Conservation (phyloP, 768 basidiomycete species). For the Boletus pseudo-olivaceus region DNA sequence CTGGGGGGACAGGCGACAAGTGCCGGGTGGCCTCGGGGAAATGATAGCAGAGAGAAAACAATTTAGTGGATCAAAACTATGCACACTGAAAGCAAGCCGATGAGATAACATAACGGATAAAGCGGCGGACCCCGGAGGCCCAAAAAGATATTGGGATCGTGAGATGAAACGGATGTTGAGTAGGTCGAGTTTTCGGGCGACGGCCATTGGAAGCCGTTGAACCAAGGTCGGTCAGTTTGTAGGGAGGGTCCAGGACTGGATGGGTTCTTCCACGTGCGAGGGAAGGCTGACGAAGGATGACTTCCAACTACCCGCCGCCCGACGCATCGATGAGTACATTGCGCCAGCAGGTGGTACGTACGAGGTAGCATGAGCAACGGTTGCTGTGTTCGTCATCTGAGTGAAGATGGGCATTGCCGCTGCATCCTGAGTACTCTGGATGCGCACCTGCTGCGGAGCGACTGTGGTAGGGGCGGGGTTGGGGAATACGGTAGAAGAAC, state of each 20-base stretch:
- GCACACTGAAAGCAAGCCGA: constrained; percentile 24
- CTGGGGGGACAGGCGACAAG: neutral
- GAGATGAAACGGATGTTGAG: constrained; percentile 14
- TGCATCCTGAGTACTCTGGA: constrained; percentile 12
- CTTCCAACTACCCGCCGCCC: constrained; percentile 54
- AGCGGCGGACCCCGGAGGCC: constrained; percentile 3
- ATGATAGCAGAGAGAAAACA: constrained; percentile 14
- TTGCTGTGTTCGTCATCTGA: constrained; percentile 25
- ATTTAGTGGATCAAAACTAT: constrained; percentile 15
- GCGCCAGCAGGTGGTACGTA: constrained; percentile 60
- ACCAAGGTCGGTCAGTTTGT: neutral
- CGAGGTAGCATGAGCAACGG: constrained; percentile 8
- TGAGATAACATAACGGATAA: constrained; percentile 9
- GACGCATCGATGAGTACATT: constrained; percentile 43
- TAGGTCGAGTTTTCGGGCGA: neutral
- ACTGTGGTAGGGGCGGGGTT: constrained; percentile 6
- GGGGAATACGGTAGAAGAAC: neutral
- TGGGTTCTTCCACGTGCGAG: constrained; percentile 30
- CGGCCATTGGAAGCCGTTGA: neutral
- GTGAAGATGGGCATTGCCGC: constrained; percentile 24
- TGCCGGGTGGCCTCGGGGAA: neutral
- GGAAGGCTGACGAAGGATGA: constrained; percentile 15
- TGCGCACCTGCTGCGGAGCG: constrained; percentile 25
- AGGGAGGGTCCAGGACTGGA: constrained; percentile 28
- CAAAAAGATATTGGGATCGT: neutral